These are phyloP conservation scores for Groenewaldozyma salmanticensis DNA, from an alignment of 805 yeast genomes.

Conservation along the genomic window DNA sequence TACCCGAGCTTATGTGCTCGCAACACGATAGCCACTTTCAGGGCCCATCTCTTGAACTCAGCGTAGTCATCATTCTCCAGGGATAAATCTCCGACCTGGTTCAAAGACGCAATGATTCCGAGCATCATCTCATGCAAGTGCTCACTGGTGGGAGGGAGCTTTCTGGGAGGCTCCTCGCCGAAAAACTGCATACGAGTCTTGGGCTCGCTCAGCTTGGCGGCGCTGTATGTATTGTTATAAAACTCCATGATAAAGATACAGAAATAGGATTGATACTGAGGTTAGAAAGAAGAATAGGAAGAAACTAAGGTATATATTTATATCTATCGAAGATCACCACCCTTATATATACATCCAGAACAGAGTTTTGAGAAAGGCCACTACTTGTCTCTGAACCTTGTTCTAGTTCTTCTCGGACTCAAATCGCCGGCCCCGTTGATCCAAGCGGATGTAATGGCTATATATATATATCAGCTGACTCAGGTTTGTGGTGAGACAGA, in stretches of 20 bases:
- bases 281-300: background rate
- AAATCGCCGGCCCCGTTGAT: too few species aligned
- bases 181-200: background rate
- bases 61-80: background rate
- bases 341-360: too few species aligned
- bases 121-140: background rate
- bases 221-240: background rate
- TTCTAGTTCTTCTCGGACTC: too few species aligned
- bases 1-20: background rate
- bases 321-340: too few species aligned
- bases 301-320: background rate
- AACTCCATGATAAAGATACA: background rate
- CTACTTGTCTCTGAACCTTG: too few species aligned
- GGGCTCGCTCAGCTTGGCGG: background rate
- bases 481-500: background rate
- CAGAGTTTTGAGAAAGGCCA: too few species aligned
- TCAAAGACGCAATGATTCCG: background rate
- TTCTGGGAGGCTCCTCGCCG: background rate
- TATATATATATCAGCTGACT: background rate
- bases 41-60: background rate
- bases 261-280: background rate
- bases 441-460: background rate
- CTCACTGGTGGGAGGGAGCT: background rate
- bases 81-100: background rate
- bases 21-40: background rate